Percentiles rank a stretch among this genome's conserved stretches.
phyloP scores from a whole-genome alignment of 306 rosid genomes.

The Cicer bijugum region DNA sequence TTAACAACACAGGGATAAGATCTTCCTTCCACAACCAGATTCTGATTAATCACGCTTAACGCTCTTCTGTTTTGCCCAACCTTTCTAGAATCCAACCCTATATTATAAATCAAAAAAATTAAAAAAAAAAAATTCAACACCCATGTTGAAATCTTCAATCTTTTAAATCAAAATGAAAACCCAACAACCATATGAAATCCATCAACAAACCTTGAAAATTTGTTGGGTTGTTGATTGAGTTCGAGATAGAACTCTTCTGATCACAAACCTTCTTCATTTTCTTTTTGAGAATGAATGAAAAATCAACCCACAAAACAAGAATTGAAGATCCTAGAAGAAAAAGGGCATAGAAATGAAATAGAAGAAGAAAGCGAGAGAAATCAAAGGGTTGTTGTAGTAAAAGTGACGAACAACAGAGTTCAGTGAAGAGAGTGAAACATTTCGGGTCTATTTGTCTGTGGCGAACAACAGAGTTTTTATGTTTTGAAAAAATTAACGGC shows the following conservation, averaged over 20 bases:
- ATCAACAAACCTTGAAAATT: slow-evolving; percentile 51
- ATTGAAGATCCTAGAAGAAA: slow-evolving; percentile 34
- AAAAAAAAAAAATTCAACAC: not conserved
- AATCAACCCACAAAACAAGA: slow-evolving; percentile 10
- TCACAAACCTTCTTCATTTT: slow-evolving; percentile 61
- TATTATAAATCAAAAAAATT: not conserved
- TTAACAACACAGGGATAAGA: slow-evolving; percentile 79
- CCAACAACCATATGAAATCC: not conserved
- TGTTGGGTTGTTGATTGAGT: slow-evolving; percentile 62
- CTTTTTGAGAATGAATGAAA: slow-evolving; percentile 19
- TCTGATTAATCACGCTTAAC: slow-evolving; percentile 67
- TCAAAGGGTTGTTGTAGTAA: not conserved
- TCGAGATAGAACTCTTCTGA: slow-evolving; percentile 53
- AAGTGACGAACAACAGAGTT: not conserved
- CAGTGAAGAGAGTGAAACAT: slow-evolving; percentile 30
- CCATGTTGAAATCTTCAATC: slow-evolving; percentile 30
- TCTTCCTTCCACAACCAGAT: slow-evolving; percentile 56
- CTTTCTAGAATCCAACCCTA: slow-evolving; percentile 58
- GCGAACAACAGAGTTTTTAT: slow-evolving; percentile 22
- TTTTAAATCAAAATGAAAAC: not conserved
- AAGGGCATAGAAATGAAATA: slow-evolving; percentile 24
- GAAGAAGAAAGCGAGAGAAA: not conserved
- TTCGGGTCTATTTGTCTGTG: slow-evolving; percentile 55
- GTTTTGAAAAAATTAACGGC: slow-evolving; percentile 85
- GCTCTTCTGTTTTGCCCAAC: slow-evolving; percentile 76